Evolutionary conservation across 768 basidiomycete species (phyloP), one percentile per base, ranked within the genome.

Genomic region (Mycena venus): DNA sequence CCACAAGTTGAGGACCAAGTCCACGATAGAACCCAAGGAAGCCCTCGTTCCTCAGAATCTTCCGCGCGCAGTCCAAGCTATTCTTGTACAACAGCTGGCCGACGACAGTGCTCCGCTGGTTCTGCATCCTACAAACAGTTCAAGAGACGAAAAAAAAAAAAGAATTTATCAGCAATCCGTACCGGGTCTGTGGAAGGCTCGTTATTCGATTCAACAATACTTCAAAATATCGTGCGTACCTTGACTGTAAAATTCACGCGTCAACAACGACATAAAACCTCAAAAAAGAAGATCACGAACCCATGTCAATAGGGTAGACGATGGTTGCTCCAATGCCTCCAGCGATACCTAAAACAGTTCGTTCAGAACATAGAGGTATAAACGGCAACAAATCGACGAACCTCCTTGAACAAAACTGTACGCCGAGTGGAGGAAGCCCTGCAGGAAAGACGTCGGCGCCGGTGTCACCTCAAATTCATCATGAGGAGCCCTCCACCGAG

Each of bases 41-140:
- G 21, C 98, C 98, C 85, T 99, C 98, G 80, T 98, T 98, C 67
- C 92, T 90, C 83, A 99, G 92, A 29, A 99, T 97, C 82, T 98
- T 99, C 79, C 88, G 88, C 34, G 97, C 94, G 81, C 98, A 99
- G 80, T 99, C 98, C 42, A 95, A 80, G 78, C 96, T 97, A 87
- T 98, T 99, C 87, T 97, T 95, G 88, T 99, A 99, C 55, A 99
- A 84, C 79, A 99, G 86, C 84, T 99, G 98, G 42, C 98, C 98
- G 34, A 99, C 98, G 25, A 99, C 95, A 8, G 95, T 96, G 75
- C 93, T 96, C 17, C 98, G 92, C 83, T 99, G 98, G 82, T 99
- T 99, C 87, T 99, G 98, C 90, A 99, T 96, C 44, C 96, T 96
- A 63, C 29, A 23, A 11, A 40, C 25, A 12, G 6, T 36, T 65